Base-by-base conservation (phyloP, 2,329 filamentous ascomycete species). In the Penicillium sp. region DNA sequence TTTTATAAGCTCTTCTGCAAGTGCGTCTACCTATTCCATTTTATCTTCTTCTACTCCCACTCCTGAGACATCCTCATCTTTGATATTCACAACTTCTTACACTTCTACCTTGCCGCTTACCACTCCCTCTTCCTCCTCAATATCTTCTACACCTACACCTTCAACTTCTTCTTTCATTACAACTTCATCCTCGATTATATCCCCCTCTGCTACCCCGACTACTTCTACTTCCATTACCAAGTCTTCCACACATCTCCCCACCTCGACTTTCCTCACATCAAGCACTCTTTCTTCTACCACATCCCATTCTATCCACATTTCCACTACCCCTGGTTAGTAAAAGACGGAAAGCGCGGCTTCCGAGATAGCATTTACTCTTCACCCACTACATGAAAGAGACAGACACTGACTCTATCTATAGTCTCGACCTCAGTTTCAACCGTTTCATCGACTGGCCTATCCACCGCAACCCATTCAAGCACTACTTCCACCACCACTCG, bases 261-360 rank as follows among this genome's bases (percentile, higher is more conserved):
- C 21, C 31, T 53, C 58, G 25, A 56, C 43, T 41, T 54, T 33
- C 31, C 31, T 51, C 21, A 56, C 17, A 6, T 41, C 57, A 50
- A 63, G 49, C 57, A 58, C 52, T 25, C 39, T 38, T 31, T 50
- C 51, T 21, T 50, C 44, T 45, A 36, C 54, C 15, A 43, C 49
- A 33, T 49, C 49, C n/a, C 44, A 44, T 44, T 49, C 52, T 50
- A 54, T 53, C 19, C 43, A 36, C 12, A 53, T 53, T 3, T 48
- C 61, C 49, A 64, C 61, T 55, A 62, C 55, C 55, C 61, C 50
- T 62, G 62, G 68, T 72, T 59, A 71, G 69, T 71, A 61, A 58
- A 57, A 60, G 59, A 60, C 58, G 59, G 59, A 60, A 42, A 55
- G 44, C 38, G 27, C 52, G 55, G 60, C 50, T 64, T 62, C 55